A percentile compares a stretch with the other conserved stretches of the same genome.
phyloP scores from a whole-genome alignment of 2,329 filamentous ascomycete genomes.

The Phyllosticta ampelicida region DNA sequence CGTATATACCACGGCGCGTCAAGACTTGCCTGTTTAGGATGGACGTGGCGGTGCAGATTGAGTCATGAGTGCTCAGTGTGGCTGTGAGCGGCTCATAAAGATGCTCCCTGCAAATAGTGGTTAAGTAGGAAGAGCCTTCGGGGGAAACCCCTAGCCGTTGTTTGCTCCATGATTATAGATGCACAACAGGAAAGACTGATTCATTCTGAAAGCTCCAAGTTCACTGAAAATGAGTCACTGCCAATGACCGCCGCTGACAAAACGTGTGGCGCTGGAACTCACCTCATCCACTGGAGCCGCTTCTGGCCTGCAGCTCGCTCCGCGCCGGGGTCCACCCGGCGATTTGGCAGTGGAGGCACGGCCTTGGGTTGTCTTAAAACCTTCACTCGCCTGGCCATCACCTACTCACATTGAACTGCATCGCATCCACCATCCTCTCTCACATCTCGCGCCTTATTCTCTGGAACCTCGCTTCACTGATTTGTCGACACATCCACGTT shows the following conservation, averaged over 20 bases:
- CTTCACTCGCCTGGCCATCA: neutral
- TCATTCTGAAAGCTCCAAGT: neutral
- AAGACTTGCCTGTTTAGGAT: constrained; percentile 3
- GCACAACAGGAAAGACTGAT: neutral
- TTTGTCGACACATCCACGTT: neutral
- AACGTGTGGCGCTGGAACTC: neutral
- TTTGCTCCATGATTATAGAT: neutral
- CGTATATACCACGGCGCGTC: neutral
- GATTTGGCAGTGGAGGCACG: neutral
- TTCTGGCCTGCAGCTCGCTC: neutral
- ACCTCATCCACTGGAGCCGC: neutral
- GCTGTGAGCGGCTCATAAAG: neutral
- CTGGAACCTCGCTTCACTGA: too few relatives aligned
- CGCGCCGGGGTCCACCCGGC: neutral
- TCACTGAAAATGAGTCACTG: neutral
- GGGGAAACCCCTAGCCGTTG: neutral
- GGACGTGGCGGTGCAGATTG: neutral
- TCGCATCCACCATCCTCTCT: neutral
- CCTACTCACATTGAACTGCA: neutral
- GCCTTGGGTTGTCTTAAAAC: constrained; percentile 6
- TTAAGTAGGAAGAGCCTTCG: neutral
- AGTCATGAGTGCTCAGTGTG: neutral
- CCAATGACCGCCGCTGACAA: neutral
- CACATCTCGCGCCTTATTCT: neutral
- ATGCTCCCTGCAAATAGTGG: neutral